Conservation (phyloP, 2,329 filamentous ascomycete genomes). For the Sporothrix humicola region DNA sequence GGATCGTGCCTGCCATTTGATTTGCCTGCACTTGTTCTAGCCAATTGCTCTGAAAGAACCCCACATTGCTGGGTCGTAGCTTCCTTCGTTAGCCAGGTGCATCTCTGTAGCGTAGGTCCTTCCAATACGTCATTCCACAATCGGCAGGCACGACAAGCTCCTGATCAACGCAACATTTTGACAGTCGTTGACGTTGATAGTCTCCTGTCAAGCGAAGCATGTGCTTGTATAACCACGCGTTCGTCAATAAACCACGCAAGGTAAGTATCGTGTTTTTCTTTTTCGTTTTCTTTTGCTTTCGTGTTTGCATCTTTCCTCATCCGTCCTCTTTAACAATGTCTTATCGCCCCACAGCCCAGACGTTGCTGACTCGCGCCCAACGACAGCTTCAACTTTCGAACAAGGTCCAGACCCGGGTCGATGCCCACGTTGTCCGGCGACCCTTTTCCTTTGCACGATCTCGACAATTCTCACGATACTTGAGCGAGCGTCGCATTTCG, state of each 20-base stretch:
- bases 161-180: background rate
- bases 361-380: conserved; percentile 9
- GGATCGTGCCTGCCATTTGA: background rate
- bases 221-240: background rate
- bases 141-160: background rate
- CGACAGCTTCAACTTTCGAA: too few species aligned
- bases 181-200: background rate
- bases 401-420: background rate
- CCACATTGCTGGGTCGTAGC: background rate
- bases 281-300: too few species aligned
- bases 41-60: background rate
- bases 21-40: background rate
- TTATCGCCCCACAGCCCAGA: conserved; percentile 10
- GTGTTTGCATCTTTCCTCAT: too few species aligned
- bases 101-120: background rate
- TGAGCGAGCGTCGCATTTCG: too few species aligned
- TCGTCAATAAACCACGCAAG: background rate
- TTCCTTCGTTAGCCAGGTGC: background rate
- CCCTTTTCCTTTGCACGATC: background rate
- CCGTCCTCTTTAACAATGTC: background rate
- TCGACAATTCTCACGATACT: background rate
- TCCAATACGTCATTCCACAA: conserved; percentile 19
- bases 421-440: background rate
- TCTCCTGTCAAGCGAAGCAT: background rate
- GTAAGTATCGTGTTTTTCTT: background rate